Conservation (phyloP, 176 grass and related monocot genomes). For the Aegilops tauschii region DNA sequence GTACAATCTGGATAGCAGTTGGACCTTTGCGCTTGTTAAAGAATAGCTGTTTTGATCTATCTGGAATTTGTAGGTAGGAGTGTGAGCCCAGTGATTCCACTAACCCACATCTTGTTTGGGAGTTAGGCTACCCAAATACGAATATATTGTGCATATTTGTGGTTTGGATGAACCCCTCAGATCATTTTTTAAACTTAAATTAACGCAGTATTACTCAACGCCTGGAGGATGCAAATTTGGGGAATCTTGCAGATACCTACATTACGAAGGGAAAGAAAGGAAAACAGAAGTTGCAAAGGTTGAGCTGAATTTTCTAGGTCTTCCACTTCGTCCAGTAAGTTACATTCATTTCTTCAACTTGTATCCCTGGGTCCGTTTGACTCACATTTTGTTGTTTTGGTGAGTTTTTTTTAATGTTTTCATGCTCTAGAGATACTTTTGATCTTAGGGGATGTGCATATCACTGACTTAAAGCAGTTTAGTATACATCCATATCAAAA, state of each 20-base stretch:
- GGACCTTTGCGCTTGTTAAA: background rate
- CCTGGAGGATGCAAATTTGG: conserved; percentile 93
- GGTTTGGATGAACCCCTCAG: background rate
- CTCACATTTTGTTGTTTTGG: background rate
- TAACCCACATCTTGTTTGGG: background rate
- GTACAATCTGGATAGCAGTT: background rate
- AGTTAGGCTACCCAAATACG: background rate
- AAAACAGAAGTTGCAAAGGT: conserved; percentile 57
- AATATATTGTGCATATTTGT: background rate
- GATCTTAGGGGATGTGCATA: background rate
- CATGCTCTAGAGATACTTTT: background rate
- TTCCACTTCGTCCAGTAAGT: conserved; percentile 91
- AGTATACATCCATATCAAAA: background rate
- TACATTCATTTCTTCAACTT: conserved; percentile 16
- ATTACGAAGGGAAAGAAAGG: conserved; percentile 49
- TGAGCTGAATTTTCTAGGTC: conserved; percentile 89
- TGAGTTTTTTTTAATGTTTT: conserved; percentile 1
- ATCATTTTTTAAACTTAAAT: conserved; percentile 23
- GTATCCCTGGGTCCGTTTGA: background rate
- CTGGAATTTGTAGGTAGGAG: background rate
- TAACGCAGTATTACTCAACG: conserved; percentile 66
- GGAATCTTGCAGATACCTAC: conserved; percentile 74
- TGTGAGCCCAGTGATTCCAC: conserved; percentile 7
- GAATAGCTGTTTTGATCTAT: background rate
- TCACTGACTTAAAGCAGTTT: background rate